phyloP scores from a whole-genome alignment of 768 basidiomycete species.

The Phylloporus arenicola region DNA sequence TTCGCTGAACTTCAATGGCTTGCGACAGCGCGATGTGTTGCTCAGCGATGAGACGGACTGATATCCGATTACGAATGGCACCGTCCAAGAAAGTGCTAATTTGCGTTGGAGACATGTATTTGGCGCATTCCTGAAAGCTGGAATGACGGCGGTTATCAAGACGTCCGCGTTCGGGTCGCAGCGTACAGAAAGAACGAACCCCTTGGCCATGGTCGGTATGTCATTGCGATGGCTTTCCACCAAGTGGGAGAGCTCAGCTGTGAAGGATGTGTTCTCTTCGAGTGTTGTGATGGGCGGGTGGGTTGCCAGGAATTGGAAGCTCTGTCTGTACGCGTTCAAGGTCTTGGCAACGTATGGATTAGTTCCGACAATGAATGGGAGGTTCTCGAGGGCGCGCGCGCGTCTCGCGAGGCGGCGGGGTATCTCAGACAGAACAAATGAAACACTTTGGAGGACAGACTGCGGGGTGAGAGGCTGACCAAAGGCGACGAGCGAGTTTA shows the following conservation, averaged over 20 bases:
- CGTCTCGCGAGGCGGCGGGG: conserved; percentile 73
- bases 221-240: conserved; percentile 81
- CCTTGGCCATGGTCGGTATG: conserved; percentile 87
- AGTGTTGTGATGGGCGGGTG: conserved; percentile 61
- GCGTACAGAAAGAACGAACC: conserved; percentile 39
- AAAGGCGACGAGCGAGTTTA: conserved; percentile 68
- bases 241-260: conserved; percentile 59
- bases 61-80: conserved; percentile 82
- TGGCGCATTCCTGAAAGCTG: conserved; percentile 81
- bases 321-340: conserved; percentile 60
- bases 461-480: conserved; percentile 66
- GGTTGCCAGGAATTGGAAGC: conserved; percentile 64
- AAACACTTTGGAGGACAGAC: conserved; percentile 69
- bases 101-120: conserved; percentile 78
- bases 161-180: background rate
- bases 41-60: conserved; percentile 83
- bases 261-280: conserved; percentile 65
- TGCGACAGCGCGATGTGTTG: conserved; percentile 84
- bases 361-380: conserved; percentile 86
- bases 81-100: conserved; percentile 78
- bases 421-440: conserved; percentile 69
- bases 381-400: conserved; percentile 63
- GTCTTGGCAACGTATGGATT: conserved; percentile 80
- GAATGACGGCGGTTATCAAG: background rate
- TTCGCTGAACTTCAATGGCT: conserved; percentile 44